Percentiles rank a stretch among this genome's conserved stretches.
Conservation (phyloP, 116 monocot genomes). For the Cymodocea nodosa region DNA sequence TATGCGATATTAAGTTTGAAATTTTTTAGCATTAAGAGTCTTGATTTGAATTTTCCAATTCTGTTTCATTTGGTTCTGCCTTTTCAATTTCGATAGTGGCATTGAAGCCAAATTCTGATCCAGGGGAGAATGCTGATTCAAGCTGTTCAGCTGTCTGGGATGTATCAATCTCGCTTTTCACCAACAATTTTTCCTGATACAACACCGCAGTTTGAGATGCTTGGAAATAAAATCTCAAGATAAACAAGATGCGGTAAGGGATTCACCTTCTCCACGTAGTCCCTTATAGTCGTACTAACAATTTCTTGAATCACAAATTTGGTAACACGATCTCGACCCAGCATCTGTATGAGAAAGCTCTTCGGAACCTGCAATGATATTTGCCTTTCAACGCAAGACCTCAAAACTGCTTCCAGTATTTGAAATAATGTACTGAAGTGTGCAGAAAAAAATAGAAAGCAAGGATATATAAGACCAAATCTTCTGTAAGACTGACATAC, state of each 20-base stretch:
- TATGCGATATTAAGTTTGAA: too few species aligned
- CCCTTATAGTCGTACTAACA: constrained; percentile 33
- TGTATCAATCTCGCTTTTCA: constrained; percentile 34
- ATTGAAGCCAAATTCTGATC: constrained; percentile 49
- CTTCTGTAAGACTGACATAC: too few species aligned
- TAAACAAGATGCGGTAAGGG: neutral
- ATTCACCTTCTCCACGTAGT: constrained; percentile 44
- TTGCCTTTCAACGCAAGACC: neutral
- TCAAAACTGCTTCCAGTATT: too few species aligned
- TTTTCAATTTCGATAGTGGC: constrained; percentile 41
- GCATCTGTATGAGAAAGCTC: constrained; percentile 53
- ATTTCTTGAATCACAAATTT: constrained; percentile 70
- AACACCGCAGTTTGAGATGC: neutral
- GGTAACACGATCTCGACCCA: constrained; percentile 57
- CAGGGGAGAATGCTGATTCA: constrained; percentile 39
- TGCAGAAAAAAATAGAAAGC: neutral
- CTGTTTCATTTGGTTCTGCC: constrained; percentile 13
- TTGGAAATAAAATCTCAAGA: neutral
- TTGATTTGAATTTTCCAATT: neutral
- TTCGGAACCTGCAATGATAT: constrained; percentile 43
- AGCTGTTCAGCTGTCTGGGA: constrained; percentile 46
- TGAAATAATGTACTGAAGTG: too few species aligned
- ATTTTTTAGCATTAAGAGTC: neutral
- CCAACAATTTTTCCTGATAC: constrained; percentile 40
- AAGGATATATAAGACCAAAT: neutral